phyloP scores from a whole-genome alignment of 1,139 yeast species.

The Arxiozyma heterogenica region DNA sequence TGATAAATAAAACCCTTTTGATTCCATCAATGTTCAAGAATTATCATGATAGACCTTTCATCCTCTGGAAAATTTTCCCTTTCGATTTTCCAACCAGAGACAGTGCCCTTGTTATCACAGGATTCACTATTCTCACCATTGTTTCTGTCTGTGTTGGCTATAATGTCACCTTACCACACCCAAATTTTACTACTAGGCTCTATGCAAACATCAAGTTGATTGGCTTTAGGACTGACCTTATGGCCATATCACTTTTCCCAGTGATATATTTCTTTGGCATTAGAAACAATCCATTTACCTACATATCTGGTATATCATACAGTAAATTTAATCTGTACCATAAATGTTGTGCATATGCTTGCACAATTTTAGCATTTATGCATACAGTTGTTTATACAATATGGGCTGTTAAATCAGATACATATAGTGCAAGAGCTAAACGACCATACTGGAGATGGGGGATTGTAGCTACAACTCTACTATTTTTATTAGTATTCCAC shows the following conservation, averaged over 20 bases:
- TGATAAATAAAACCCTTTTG: conserved; percentile 29
- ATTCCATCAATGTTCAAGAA: conserved; percentile 39
- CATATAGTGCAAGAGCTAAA: conserved; percentile 18
- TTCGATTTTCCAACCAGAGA: conserved; percentile 43
- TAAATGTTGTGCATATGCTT: conserved; percentile 35
- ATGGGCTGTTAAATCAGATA: conserved; percentile 29
- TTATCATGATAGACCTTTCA: conserved; percentile 34
- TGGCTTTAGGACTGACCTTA: conserved; percentile 47
- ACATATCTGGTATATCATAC: conserved; percentile 41
- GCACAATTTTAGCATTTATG: conserved; percentile 33
- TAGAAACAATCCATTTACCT: conserved; percentile 49
- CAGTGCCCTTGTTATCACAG: conserved; percentile 35
- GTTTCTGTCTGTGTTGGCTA: conserved; percentile 36
- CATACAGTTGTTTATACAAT: conserved; percentile 47
- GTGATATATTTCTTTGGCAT: conserved; percentile 48
- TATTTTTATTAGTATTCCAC: conserved; percentile 38
- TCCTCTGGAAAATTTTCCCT: conserved; percentile 25
- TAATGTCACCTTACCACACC: conserved; percentile 34
- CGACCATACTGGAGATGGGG: conserved; percentile 38
- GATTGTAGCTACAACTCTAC: conserved; percentile 38
- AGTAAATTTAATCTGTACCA: conserved; percentile 43
- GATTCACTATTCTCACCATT: conserved; percentile 34
- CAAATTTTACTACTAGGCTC: conserved; percentile 35
- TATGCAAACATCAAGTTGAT: conserved; percentile 36
- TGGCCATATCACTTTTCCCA: conserved; percentile 44